Conservation (phyloP, 2,329 filamentous ascomycete genomes). For the Acrocalymma vagum region DNA sequence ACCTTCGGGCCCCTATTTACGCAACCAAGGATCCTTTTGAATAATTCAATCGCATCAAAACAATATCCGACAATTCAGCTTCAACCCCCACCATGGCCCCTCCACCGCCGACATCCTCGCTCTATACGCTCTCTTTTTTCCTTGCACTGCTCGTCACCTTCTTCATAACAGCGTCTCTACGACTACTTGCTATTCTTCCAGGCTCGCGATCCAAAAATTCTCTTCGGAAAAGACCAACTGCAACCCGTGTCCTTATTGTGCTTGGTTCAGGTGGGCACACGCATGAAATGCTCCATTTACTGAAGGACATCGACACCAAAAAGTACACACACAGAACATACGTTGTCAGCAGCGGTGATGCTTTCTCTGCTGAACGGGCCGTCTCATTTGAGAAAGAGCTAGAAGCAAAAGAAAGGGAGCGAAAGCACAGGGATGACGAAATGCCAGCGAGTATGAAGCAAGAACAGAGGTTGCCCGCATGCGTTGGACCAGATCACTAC, state of each 20-base stretch:
- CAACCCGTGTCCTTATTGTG: constrained; percentile 76
- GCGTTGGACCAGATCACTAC: constrained; percentile 56
- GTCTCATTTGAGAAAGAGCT: constrained; percentile 67
- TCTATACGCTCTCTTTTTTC: constrained; percentile 36
- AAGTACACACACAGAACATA: constrained; percentile 76
- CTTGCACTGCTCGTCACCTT: constrained; percentile 44
- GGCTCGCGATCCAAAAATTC: constrained; percentile 29
- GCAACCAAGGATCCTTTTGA: too few species aligned
- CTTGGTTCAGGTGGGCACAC: constrained; percentile 95
- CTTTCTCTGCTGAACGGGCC: constrained; percentile 71
- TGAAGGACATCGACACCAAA: constrained; percentile 63
- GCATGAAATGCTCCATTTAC: constrained; percentile 89
- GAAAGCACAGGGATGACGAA: constrained; percentile 7
- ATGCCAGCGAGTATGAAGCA: not conserved
- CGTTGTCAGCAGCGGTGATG: constrained; percentile 79
- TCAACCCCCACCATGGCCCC: constrained; percentile 31
- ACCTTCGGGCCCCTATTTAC: too few species aligned
- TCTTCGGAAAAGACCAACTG: constrained; percentile 36
- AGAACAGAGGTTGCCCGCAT: constrained; percentile 10
- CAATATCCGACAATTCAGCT: too few species aligned
- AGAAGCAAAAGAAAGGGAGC: constrained; percentile 27
- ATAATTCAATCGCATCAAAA: too few species aligned
- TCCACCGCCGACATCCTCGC: constrained; percentile 21
- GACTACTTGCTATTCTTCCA: constrained; percentile 51
- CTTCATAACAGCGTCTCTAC: constrained; percentile 44